Evolutionary conservation across 2,329 filamentous ascomycete species (phyloP), one percentile per base, ranked within the genome.

Genomic region (Exophiala alcalophila): DNA sequence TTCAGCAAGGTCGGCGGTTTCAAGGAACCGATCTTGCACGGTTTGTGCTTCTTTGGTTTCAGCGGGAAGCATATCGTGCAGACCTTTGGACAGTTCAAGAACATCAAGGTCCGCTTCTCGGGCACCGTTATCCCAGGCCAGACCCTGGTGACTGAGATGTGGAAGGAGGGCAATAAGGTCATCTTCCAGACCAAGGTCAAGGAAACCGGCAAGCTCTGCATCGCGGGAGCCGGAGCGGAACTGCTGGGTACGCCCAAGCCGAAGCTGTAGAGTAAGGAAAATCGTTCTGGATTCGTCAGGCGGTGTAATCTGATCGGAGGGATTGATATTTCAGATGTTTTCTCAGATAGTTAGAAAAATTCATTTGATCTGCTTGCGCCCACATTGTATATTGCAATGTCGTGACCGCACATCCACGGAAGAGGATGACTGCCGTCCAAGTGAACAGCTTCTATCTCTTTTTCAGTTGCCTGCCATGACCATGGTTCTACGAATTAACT

Each of bases 1-100:
- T 97, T 98, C 68, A 87, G 87, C 70, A 92, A 92, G 72, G 83
- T 94, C 57, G 92, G 91, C 47, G 92, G 92, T 47, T 98, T 98
- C 80, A 85, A 92, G 70, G 80, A 74, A 19, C 92, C 92, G 9
- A 98, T 98, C 63, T 74, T 98, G 40, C 92, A 98, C 72, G 92
- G 92, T n/a, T 80, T 98, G 25, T 95, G 89, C 77, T 92, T 83
- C 64, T 91, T 98, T 60, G 92, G 92, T 56, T 80, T 97, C 54
- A 83, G 86, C 11, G 87, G 84, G 53, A 96, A 95, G 76, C 89
- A 91, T 47, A 81, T 98, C 26, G 84, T 90, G 64, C 78, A 88
- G 68, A 83, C 75, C 52, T 97, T 82, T 59, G 92, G 92, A 3
- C 69, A 77, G 32, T 89, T 85, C 71, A 87, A 85, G 75, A 94